These are phyloP conservation scores for Chlamydomonas sp. DNA, from an alignment of 139 green algal genomes.

Conservation along the genomic window DNA sequence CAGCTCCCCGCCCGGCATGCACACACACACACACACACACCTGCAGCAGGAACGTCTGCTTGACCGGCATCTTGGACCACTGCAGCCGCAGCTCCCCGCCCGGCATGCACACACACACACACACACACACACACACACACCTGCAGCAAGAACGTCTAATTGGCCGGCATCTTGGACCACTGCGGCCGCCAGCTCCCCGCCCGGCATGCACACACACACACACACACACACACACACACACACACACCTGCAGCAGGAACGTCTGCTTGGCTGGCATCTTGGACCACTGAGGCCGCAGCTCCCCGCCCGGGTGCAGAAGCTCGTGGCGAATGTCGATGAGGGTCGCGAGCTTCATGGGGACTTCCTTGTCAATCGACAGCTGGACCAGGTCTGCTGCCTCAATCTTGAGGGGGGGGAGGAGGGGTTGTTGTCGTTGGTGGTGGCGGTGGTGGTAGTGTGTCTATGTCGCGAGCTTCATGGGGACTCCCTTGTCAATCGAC, in stretches of 20 bases:
- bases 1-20: no score
- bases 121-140: no score
- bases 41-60: slow-evolving; percentile 58
- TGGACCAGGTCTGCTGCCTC: slow-evolving; percentile 21
- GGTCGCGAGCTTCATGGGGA: slow-evolving; percentile 32
- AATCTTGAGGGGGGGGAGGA: slow-evolving; percentile 6
- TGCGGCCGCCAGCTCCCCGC: no score
- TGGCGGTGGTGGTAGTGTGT: slow-evolving; percentile 58
- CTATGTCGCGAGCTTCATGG: slow-evolving; percentile 39
- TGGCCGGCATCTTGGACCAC: no score
- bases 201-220: no score
- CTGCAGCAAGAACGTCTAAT: slow-evolving; percentile 57
- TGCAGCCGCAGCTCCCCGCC: no score
- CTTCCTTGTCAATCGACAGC: slow-evolving; percentile 21
- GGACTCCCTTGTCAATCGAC: slow-evolving; percentile 16
- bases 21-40: background rate
- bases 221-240: no score
- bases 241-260: slow-evolving; percentile 46
- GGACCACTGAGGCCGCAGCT: no score
- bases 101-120: no score
- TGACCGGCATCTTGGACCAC: no score
- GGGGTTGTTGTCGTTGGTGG: no score
- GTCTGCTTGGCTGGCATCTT: slow-evolving; percentile 41
- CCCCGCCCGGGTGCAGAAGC: slow-evolving; percentile 48
- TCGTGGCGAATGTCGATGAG: slow-evolving; percentile 65